These are phyloP conservation scores for Hura crepitans DNA, from an alignment of 441 rosid genomes.

Conservation along the genomic window DNA sequence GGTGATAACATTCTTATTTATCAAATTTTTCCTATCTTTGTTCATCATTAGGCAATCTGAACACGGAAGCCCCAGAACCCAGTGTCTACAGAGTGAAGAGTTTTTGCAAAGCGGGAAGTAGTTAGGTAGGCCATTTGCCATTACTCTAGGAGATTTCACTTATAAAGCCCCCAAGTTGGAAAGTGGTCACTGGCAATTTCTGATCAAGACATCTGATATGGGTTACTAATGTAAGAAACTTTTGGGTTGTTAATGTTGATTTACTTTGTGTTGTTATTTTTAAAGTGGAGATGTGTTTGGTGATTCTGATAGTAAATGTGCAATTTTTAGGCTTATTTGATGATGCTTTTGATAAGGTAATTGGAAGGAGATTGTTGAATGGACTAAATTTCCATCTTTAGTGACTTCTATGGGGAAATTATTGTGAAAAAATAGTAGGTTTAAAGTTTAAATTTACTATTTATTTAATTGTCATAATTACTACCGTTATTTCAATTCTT, in stretches of 20 bases:
- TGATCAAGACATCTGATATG: background rate
- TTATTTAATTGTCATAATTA: too few species aligned
- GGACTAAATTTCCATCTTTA: background rate
- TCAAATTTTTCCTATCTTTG: too few species aligned
- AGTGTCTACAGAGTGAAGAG: slow-evolving; percentile 3
- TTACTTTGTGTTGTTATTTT: background rate
- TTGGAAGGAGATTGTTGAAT: slow-evolving; percentile 9
- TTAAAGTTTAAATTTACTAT: too few species aligned
- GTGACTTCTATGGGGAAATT: too few species aligned
- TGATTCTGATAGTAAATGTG: background rate
- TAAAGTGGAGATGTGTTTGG: background rate
- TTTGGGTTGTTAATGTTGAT: background rate
- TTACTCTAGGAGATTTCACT: background rate
- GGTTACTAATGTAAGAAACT: background rate
- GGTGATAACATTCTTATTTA: too few species aligned
- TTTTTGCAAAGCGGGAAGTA: background rate
- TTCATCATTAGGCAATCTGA: too few species aligned
- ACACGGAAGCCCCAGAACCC: too few species aligned
- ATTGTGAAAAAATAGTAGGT: too few species aligned
- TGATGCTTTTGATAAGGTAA: background rate
- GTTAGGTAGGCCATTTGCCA: background rate
- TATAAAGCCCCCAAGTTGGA: background rate
- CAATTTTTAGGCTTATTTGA: background rate
- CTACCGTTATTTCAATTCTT: too few species aligned
- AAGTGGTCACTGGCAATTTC: background rate